Conservation (phyloP, 2,329 filamentous ascomycete species). For the Diaporthe sp. region DNA sequence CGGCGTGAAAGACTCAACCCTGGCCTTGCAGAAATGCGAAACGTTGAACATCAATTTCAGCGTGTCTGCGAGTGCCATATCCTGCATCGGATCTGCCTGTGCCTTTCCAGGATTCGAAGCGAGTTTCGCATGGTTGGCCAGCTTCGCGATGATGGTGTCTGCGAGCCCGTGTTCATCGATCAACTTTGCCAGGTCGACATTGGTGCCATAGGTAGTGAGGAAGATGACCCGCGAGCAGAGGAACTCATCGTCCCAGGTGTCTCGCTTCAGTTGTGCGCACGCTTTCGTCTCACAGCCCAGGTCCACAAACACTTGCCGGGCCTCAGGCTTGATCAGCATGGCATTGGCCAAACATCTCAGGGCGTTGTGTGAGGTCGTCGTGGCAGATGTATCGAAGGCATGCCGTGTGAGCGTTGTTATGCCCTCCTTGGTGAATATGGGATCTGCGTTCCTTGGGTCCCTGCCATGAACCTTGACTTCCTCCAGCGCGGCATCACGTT, state of each 20-base stretch:
- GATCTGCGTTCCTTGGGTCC: constrained; percentile 77
- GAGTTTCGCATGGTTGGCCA: constrained; percentile 75
- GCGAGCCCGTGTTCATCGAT: constrained; percentile 76
- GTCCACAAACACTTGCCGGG: constrained; percentile 80
- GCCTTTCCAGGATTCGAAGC: constrained; percentile 47
- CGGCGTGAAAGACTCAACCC: constrained; percentile 71
- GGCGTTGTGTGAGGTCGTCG: constrained; percentile 77
- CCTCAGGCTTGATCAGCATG: constrained; percentile 75
- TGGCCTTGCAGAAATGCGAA: constrained; percentile 77
- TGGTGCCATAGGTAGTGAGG: constrained; percentile 81
- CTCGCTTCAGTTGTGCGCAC: constrained; percentile 78
- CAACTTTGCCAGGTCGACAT: constrained; percentile 74
- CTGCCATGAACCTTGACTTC: constrained; percentile 85
- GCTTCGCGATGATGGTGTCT: constrained; percentile 76
- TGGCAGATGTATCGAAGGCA: constrained; percentile 76
- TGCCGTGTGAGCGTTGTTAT: constrained; percentile 79
- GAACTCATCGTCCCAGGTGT: constrained; percentile 88
- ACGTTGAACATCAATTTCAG: constrained; percentile 92
- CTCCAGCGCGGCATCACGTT: constrained; percentile 71
- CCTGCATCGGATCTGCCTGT: constrained; percentile 71
- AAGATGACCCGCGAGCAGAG: constrained; percentile 84
- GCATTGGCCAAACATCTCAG: constrained; percentile 89
- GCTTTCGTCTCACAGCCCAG: constrained; percentile 75
- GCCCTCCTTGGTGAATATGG: constrained; percentile 89
- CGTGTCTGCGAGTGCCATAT: constrained; percentile 85